These are phyloP conservation scores for Yarrowia porcina DNA, from an alignment of 805 yeast genomes.

Conservation along the genomic window DNA sequence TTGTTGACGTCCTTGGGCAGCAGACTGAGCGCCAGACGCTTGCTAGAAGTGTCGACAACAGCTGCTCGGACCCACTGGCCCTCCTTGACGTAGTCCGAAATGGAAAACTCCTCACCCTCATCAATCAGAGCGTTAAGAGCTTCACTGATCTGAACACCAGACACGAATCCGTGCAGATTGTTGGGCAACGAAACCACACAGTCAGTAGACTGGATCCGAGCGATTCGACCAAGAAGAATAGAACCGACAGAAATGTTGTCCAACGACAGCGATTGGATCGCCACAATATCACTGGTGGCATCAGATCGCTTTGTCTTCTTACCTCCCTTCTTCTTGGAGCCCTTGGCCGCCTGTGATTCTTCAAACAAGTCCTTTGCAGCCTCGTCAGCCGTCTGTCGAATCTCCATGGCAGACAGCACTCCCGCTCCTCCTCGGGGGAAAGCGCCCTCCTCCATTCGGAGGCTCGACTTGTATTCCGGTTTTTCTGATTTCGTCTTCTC, in stretches of 20 bases:
- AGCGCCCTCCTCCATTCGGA: constrained; percentile 46
- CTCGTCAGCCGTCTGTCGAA: constrained; percentile 88
- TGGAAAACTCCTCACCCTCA: constrained; percentile 43
- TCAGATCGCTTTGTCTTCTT: constrained; percentile 31
- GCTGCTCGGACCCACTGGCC: constrained; percentile 88
- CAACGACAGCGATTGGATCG: constrained; percentile 59
- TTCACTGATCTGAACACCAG: constrained; percentile 58
- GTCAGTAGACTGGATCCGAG: constrained; percentile 57
- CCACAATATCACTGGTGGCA: neutral
- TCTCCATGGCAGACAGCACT: constrained; percentile 81
- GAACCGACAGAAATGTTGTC: constrained; percentile 69
- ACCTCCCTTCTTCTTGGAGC: constrained; percentile 38
- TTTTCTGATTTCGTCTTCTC: constrained; percentile 1
- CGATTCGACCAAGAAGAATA: constrained; percentile 71
- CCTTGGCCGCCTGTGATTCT: constrained; percentile 30
- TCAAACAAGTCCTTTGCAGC: constrained; percentile 71
- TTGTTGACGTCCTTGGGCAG: constrained; percentile 74
- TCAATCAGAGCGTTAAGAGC: constrained; percentile 53
- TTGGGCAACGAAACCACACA: constrained; percentile 73
- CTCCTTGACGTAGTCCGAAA: constrained; percentile 48
- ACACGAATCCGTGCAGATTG: constrained; percentile 72
- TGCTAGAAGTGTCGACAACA: constrained; percentile 60
- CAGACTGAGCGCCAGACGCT: constrained; percentile 64
- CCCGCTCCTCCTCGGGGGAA: constrained; percentile 93
- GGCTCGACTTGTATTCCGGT: constrained; percentile 26